Evolutionary conservation across 495 filamentous ascomycete genomes (phyloP).

Genomic region (Aspergillus avenaceus): DNA sequence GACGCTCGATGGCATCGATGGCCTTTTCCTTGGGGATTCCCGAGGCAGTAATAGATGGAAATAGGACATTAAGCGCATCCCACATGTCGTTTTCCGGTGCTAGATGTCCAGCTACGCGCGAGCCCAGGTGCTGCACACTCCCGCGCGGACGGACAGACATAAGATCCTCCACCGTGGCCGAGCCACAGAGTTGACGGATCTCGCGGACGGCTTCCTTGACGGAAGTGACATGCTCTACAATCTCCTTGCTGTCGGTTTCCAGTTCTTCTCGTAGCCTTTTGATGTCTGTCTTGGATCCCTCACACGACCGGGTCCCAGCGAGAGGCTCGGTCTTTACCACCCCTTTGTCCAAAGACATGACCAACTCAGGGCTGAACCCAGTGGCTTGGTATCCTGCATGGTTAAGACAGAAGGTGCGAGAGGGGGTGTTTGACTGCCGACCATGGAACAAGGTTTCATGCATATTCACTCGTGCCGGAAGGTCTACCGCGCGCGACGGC

Average conservation of each 20-base stretch:
- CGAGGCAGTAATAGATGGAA: conserved; percentile 17
- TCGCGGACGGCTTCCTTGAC: conserved; percentile 16
- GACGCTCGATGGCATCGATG: conserved; percentile 11
- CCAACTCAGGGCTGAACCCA: conserved; percentile 18
- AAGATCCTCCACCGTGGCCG: conserved; percentile 11
- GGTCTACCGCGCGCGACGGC: conserved; percentile 7
- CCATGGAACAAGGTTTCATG: conserved; percentile 11
- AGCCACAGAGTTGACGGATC: conserved; percentile 8
- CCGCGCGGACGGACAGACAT: conserved; percentile 15
- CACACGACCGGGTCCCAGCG: conserved; percentile 12
- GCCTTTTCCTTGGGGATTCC: conserved; percentile 16
- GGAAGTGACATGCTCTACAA: conserved; percentile 15
- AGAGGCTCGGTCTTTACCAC: conserved; percentile 15
- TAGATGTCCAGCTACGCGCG: conserved; percentile 11
- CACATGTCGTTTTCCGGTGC: conserved; percentile 9
- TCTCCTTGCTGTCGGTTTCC: conserved; percentile 11
- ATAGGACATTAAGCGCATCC: conserved; percentile 15
- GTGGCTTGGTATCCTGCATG: conserved; percentile 12
- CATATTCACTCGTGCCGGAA: conserved; percentile 10
- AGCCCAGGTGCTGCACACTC: conserved; percentile 18
- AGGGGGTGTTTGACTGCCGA: conserved; percentile 9
- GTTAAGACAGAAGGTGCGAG: conserved; percentile 11
- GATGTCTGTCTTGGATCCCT: conserved; percentile 1
- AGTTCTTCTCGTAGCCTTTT: conserved; percentile 8
- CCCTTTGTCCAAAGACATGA: conserved; percentile 11